Conservation (phyloP, 345 rosid species). For the Dimocarpus longan region DNA sequence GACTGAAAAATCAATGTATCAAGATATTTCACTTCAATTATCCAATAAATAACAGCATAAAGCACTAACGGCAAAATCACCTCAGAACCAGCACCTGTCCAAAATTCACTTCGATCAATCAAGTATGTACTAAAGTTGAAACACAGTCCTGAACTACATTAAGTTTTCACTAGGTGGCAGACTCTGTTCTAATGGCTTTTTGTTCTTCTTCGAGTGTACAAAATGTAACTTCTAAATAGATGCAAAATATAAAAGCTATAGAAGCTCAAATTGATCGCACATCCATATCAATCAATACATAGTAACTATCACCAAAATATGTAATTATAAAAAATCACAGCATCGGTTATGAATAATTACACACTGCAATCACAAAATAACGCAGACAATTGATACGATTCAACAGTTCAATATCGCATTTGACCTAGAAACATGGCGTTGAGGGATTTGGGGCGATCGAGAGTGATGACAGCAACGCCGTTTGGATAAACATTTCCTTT, state of each 20-base stretch:
- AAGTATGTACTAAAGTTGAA: background rate
- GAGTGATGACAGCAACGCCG: slow-evolving; percentile 93
- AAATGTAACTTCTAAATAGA: no score
- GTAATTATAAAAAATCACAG: background rate
- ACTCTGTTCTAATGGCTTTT: no score
- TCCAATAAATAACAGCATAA: no score
- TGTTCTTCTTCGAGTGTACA: no score
- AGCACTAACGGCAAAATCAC: background rate
- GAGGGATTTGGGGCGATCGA: slow-evolving; percentile 92
- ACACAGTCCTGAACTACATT: background rate
- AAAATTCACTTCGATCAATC: no score
- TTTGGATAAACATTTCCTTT: slow-evolving; percentile 72
- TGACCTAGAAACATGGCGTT: slow-evolving; percentile 93
- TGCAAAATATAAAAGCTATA: no score
- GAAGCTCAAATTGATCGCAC: background rate
- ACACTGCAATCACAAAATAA: background rate
- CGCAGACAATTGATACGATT: background rate
- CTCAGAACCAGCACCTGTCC: background rate
- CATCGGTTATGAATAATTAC: background rate
- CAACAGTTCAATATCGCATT: background rate
- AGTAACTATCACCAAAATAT: background rate
- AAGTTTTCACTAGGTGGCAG: no score
- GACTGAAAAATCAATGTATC: no score
- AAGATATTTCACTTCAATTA: no score
- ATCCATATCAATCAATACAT: background rate